Base-by-base conservation (phyloP, 352 stramenopile species). In the Blastocystis sp. region DNA sequence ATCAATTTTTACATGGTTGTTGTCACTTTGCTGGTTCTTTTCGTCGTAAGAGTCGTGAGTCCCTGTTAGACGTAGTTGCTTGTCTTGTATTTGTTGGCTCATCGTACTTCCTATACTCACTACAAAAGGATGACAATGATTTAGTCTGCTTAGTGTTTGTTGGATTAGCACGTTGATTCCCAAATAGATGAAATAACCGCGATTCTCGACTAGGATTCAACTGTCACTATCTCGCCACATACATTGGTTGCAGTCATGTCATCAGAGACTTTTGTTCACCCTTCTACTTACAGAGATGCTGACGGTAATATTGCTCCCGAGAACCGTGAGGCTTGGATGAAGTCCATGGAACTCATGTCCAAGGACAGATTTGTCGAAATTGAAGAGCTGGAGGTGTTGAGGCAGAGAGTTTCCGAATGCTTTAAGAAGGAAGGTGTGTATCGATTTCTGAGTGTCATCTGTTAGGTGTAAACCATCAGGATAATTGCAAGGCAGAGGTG, bases 351-450 rank as follows among this genome's bases (percentile, higher is more conserved):
- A 26, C n/a, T 54, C 24, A 73, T 76, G 64, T 73, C 76, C 34
- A 88, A 88, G 64, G 76, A 88, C 5, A n/a, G 76, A 81, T 76
- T 88, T 70, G 54, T 88, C 8, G 64, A 88, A 39, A 88, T 88
- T 34, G 76, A 88, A 39, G 47, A 59, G 41, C 64, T 88, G 24
- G 64, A 88, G 30, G 39, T 88, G 2, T 47, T 88, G 41, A 16
- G 76, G 39, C 59, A 88, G 64, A 88, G 54, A 24, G 76, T 88
- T 9, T n/a, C 59, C 24, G n/a, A 88, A 13, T 88, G 76, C 53
- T 88, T 76, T 47, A 88, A 76, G 64, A 88, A 47, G n/a, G 76
- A 88, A 70, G 76, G 76, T 88, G 53, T 39, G 26, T 81, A 3
- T 43, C 24, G 24, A 9, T 9, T 43, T 47, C 18, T 30, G 0